These are phyloP conservation scores for Suillus variegatus DNA, from an alignment of 768 basidiomycete species.

Conservation along the genomic window DNA sequence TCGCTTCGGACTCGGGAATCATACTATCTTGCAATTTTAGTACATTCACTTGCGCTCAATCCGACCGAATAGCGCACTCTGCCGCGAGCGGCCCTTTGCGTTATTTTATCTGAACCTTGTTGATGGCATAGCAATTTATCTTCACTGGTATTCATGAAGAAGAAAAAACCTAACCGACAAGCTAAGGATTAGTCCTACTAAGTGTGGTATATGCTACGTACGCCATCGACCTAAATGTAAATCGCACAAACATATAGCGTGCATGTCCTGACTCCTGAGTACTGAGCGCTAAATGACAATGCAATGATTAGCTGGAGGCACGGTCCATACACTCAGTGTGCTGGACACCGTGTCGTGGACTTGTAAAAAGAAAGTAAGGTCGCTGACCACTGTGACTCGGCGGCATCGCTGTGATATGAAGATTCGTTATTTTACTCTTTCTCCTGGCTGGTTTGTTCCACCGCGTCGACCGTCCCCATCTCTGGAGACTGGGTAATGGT, in stretches of 20 bases:
- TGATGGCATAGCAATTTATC: too few relatives aligned
- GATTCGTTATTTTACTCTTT: not conserved
- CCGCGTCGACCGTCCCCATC: not conserved
- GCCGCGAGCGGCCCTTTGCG: too few relatives aligned
- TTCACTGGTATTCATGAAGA: too few relatives aligned
- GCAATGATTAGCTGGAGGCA: not conserved
- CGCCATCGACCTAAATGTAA: not conserved
- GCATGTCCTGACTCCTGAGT: not conserved
- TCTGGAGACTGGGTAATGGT: not conserved
- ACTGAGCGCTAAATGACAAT: not conserved
- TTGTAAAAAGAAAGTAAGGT: not conserved
- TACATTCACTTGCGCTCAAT: too few relatives aligned
- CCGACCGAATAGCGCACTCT: too few relatives aligned
- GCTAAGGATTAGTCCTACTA: too few relatives aligned
- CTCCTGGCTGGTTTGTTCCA: too few relatives aligned
- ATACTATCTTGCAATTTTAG: too few relatives aligned
- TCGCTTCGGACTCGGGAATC: too few relatives aligned
- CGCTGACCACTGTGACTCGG: not conserved
- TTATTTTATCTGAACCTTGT: too few relatives aligned
- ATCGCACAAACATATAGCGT: not conserved
- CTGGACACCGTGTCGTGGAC: not conserved
- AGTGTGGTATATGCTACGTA: not conserved
- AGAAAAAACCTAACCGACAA: too few relatives aligned
- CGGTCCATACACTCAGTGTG: too few relatives aligned
- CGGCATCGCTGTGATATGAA: not conserved